phyloP scores from a whole-genome alignment of 163 green algal species.

The Chlamydomonas reinhardtii region DNA sequence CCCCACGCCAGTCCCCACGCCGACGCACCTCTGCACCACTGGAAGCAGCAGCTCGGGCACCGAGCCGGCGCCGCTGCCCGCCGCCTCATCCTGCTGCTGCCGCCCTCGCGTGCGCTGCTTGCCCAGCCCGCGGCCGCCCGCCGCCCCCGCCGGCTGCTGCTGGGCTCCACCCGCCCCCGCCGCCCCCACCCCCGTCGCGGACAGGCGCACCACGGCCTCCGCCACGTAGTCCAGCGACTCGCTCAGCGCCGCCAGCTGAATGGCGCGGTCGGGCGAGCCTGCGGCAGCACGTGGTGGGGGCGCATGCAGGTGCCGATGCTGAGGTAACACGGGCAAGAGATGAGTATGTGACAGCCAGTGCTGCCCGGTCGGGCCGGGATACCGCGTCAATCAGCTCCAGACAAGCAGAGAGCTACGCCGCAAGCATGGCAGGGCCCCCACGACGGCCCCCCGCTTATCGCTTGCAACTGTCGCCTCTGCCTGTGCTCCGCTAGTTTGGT shows the following conservation, averaged over 20 bases:
- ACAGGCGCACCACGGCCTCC: slow-evolving; percentile 4
- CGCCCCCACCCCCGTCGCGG: neutral
- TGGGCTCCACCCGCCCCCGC: neutral
- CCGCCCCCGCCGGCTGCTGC: neutral
- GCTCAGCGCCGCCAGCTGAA: slow-evolving; percentile 31
- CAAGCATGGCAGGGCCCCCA: too few relatives aligned
- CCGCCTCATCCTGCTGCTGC: neutral
- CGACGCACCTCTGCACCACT: slow-evolving; percentile 19
- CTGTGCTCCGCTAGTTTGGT: too few relatives aligned
- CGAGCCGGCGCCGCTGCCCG: neutral
- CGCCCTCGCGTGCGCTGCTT: neutral
- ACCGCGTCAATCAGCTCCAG: too few relatives aligned
- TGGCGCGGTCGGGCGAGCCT: neutral
- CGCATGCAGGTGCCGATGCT: too few relatives aligned
- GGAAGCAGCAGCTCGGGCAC: slow-evolving; percentile 35
- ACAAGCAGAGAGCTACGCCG: too few relatives aligned
- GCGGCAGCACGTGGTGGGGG: neutral
- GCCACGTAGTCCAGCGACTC: slow-evolving; percentile 37
- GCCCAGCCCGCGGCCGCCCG: neutral
- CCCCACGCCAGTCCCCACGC: neutral
- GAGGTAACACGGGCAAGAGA: too few relatives aligned
- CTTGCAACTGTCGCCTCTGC: too few relatives aligned
- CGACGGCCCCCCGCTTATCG: too few relatives aligned
- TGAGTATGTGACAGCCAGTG: too few relatives aligned
- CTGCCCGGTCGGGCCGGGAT: too few relatives aligned